Evolutionary conservation across 176 grass and related monocot species (phyloP), one percentile per base, ranked within the genome.

Genomic region (Oryza meyeriana): DNA sequence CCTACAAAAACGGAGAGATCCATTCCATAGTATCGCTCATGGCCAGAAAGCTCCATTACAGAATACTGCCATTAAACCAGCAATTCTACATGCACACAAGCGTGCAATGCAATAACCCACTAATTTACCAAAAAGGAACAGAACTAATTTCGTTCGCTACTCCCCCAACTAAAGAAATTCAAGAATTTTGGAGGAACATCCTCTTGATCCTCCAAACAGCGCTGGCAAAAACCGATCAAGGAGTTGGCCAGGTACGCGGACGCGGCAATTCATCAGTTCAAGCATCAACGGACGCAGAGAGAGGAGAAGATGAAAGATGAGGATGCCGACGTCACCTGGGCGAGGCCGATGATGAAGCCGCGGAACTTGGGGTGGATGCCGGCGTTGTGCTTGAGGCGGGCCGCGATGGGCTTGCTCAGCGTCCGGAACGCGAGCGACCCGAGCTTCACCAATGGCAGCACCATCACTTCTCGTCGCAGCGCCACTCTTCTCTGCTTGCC

Each of bases 391-490:
- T 98, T 98, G 74, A 98, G 92, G 75, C 88, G 82, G 61, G 66
- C 44, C 44, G 90, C 95, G 81, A 98, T 89, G 81, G 95, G 95
- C 84, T 98, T 98, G 85, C 90, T 88, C 47, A 98, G 69, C 68
- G 85, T 93, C 88, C 89, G 91, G 48, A 98, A 84, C 39, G 75
- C 86, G 55, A 98, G 95, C 76, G 82, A 76, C 59, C 88, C 84
- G 22, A 98, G 86, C 82, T 98, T 98, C 62, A 89, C 81, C 68
- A 92, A 47, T 10, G 92, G 95, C 72, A 98, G 87, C 66, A 92
- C 69, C 91, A 97, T 94, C 31, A n/a, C 80, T 42, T 57, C 70
- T 45, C 28, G 25, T 47, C 47, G 29, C 67, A 81, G 16, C 47
- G 50, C 50, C 50, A 9, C 44, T 7, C 39, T 32, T 12, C 59